These are phyloP conservation scores for Yamadazyma insecticola DNA, from an alignment of 805 yeast species.

Conservation along the genomic window DNA sequence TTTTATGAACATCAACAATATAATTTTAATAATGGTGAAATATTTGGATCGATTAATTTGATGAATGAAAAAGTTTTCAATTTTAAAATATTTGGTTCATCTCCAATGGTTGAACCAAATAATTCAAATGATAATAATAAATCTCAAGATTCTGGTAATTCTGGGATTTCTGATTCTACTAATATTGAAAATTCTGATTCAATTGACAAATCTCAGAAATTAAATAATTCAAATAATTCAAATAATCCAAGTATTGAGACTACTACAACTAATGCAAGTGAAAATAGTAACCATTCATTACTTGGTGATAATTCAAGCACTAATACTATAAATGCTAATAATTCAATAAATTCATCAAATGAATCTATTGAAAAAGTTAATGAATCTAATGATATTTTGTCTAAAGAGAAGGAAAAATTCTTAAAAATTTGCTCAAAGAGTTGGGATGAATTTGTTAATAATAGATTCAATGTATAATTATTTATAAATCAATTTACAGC, in stretches of 20 bases:
- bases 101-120: too few relatives aligned
- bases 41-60: slow-evolving; percentile 33
- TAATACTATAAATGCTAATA: too few relatives aligned
- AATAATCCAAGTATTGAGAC: too few relatives aligned
- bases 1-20: slow-evolving; percentile 5
- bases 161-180: too few relatives aligned
- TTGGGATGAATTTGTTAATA: slow-evolving; percentile 35
- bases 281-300: too few relatives aligned
- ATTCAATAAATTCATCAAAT: too few relatives aligned
- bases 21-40: slow-evolving; percentile 11
- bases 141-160: too few relatives aligned
- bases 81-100: slow-evolving; percentile 24
- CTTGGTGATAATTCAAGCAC: too few relatives aligned
- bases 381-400: slow-evolving; percentile 1
- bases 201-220: too few relatives aligned
- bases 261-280: too few relatives aligned
- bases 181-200: too few relatives aligned
- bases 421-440: slow-evolving; percentile 40
- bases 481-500: background rate
- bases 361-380: slow-evolving; percentile 2
- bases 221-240: too few relatives aligned
- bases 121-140: slow-evolving; percentile 2
- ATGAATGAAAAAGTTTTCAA: slow-evolving; percentile 34
- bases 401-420: slow-evolving; percentile 32
- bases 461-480: slow-evolving; percentile 2